Conservation (phyloP, 2,329 filamentous ascomycete species). For the Aspergillus brasiliensis region DNA sequence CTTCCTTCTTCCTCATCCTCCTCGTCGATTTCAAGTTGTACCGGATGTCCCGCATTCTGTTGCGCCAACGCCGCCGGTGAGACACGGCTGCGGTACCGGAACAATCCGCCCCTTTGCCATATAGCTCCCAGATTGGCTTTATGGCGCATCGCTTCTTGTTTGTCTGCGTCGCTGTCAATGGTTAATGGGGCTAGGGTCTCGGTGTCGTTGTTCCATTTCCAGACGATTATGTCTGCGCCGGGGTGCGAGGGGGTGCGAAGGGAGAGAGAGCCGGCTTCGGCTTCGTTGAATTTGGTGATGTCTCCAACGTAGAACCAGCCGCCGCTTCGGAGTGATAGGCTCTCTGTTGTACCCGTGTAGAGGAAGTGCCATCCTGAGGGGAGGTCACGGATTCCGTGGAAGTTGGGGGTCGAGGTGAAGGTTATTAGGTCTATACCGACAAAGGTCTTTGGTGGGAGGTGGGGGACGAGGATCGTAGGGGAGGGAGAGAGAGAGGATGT, state of each 20-base stretch:
- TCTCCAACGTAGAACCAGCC: constrained; percentile 60
- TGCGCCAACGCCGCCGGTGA: constrained; percentile 45
- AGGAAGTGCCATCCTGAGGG: constrained; percentile 63
- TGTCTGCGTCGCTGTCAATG: constrained; percentile 35
- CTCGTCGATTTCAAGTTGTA: constrained; percentile 26
- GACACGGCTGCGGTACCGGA: constrained; percentile 44
- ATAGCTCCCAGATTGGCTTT: constrained; percentile 59
- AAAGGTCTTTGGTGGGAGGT: constrained; percentile 50
- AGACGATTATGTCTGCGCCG: constrained; percentile 51
- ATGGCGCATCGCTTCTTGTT: constrained; percentile 54
- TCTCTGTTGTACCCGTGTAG: constrained; percentile 61
- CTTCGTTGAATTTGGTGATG: constrained; percentile 25
- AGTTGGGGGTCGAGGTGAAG: constrained; percentile 63
- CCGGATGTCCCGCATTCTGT: constrained; percentile 6
- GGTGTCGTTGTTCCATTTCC: constrained; percentile 54
- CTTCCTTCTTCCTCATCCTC: constrained; percentile 44
- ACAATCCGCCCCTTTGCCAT: constrained; percentile 54
- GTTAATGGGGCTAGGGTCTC: constrained; percentile 41
- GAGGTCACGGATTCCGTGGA: constrained; percentile 62
- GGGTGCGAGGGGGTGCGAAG: constrained; percentile 25
- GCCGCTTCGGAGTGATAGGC: constrained; percentile 62
- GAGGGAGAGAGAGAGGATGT: background rate
- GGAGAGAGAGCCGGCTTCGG: constrained; percentile 13
- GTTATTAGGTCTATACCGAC: constrained; percentile 59
- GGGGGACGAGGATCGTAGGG: constrained; percentile 46